A percentile compares a stretch with the other conserved stretches of the same genome.
Conservation (phyloP, 495 filamentous ascomycete species). For the Daldinia concentrica region DNA sequence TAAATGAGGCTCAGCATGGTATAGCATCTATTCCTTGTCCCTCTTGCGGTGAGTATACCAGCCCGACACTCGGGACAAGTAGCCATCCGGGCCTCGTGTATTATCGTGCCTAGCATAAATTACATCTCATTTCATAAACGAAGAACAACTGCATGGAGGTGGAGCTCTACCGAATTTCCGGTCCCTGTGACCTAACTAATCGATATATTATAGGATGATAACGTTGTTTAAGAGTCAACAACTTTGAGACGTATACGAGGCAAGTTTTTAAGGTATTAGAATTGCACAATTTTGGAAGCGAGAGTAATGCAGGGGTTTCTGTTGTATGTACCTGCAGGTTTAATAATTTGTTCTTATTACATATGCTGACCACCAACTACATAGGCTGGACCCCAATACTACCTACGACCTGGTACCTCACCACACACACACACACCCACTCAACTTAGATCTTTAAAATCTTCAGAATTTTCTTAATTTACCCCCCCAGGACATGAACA, state of each 20-base stretch:
- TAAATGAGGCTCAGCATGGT: conserved; percentile 13
- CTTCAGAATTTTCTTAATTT: neutral
- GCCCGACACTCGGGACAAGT: neutral
- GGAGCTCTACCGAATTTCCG: conserved; percentile 17
- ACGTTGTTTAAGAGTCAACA: conserved; percentile 3
- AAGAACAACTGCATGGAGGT: conserved; percentile 11
- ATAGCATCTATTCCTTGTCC: neutral
- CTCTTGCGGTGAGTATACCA: neutral
- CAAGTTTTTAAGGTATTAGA: neutral
- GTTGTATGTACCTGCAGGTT: conserved; percentile 29
- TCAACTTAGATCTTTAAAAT: neutral
- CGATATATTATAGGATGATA: conserved; percentile 12
- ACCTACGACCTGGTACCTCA: neutral
- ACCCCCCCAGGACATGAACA: neutral
- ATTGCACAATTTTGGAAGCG: conserved; percentile 33
- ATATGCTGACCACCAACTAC: conserved; percentile 29
- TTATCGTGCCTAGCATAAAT: conserved; percentile 18
- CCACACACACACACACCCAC: neutral
- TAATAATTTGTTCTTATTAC: conserved; percentile 7
- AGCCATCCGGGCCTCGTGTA: conserved; percentile 17
- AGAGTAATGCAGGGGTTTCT: conserved; percentile 23
- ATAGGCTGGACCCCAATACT: conserved; percentile 14
- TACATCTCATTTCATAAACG: conserved; percentile 33
- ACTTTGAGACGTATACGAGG: conserved; percentile 4
- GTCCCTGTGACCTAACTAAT: conserved; percentile 29